Percentiles rank a stretch among this genome's conserved stretches.
Conservation (phyloP, 2,329 filamentous ascomycete genomes). For the Cladorrhinum sp. region DNA sequence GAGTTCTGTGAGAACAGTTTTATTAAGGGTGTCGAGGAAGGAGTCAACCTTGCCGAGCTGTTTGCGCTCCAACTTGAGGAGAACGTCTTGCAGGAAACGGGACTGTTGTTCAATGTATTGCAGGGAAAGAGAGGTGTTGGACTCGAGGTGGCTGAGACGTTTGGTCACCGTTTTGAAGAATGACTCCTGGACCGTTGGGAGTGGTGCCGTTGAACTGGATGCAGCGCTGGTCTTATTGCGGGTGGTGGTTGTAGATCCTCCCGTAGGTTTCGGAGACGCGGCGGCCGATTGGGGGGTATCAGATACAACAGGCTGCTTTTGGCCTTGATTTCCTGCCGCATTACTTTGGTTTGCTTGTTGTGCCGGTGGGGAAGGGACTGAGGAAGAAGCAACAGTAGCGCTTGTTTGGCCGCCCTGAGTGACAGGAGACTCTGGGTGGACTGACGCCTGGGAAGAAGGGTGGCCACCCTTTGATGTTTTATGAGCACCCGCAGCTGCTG, state of each 20-base stretch:
- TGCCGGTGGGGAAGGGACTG: slow-evolving; percentile 3
- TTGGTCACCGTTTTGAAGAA: slow-evolving; percentile 98
- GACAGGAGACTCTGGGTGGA: slow-evolving; percentile 2
- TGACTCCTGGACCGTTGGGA: slow-evolving; percentile 88
- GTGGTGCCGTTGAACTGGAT: slow-evolving; percentile 47
- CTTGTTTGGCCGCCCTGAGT: slow-evolving; percentile 13
- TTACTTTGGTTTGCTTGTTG: slow-evolving; percentile 8
- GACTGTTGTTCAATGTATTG: slow-evolving; percentile 98
- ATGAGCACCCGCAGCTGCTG: slow-evolving; percentile 6
- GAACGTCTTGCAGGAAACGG: slow-evolving; percentile 80
- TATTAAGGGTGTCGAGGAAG: slow-evolving; percentile 83
- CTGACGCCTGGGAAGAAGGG: slow-evolving; percentile 15
- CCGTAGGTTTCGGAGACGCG: background rate
- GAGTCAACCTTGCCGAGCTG: slow-evolving; percentile 78
- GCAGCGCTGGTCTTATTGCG: slow-evolving; percentile 39
- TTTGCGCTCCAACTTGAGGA: slow-evolving; percentile 80
- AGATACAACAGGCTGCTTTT: slow-evolving; percentile 11
- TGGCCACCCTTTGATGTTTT: slow-evolving; percentile 9
- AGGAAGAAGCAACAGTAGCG: slow-evolving; percentile 2
- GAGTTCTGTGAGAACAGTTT: slow-evolving; percentile 78
- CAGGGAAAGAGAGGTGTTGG: slow-evolving; percentile 86
- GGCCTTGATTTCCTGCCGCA: background rate
- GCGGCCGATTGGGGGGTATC: slow-evolving; percentile 10
- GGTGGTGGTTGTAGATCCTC: slow-evolving; percentile 21
- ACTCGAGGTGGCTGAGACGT: slow-evolving; percentile 83